A percentile compares a stretch with the other conserved stretches of the same genome.
Evolutionary conservation across 139 green algal species (phyloP).

Genomic region (Chlamydomonas schloesseri): DNA sequence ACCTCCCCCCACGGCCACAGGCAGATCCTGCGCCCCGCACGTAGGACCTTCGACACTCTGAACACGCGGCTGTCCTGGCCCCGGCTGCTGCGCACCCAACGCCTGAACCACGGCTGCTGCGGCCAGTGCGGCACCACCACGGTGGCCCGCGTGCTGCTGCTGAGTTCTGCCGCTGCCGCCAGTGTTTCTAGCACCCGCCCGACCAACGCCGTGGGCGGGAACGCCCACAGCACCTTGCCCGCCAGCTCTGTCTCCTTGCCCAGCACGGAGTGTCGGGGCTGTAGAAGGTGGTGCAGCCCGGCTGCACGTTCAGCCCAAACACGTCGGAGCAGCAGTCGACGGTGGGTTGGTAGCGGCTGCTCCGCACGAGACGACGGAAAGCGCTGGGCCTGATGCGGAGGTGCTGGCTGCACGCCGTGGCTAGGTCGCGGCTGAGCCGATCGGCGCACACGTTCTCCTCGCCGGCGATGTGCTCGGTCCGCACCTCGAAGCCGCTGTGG

Average conservation of each 20-base stretch:
- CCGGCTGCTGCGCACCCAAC: background rate
- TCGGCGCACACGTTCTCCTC: too few species aligned
- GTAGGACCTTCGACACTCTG: background rate
- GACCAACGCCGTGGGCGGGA: background rate
- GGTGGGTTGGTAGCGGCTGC: background rate
- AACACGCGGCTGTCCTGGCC: background rate
- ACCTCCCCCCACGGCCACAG: background rate
- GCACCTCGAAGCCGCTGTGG: background rate
- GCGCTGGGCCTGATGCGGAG: background rate
- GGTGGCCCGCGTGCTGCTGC: conserved; percentile 2
- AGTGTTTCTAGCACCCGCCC: background rate
- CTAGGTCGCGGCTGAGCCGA: too few species aligned
- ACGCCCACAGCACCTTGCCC: too few species aligned
- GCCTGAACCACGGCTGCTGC: background rate
- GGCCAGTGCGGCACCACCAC: conserved; percentile 34
- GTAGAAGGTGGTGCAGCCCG: background rate
- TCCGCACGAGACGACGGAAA: background rate
- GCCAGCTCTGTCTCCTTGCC: too few species aligned
- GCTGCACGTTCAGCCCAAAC: background rate
- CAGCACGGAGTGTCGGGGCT: background rate
- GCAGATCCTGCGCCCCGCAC: background rate
- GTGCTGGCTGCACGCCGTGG: background rate
- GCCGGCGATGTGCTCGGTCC: background rate
- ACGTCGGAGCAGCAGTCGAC: conserved; percentile 36
- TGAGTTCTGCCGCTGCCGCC: background rate